phyloP scores from a whole-genome alignment of 2,329 filamentous ascomycete species.

The Emergomyces orientalis region DNA sequence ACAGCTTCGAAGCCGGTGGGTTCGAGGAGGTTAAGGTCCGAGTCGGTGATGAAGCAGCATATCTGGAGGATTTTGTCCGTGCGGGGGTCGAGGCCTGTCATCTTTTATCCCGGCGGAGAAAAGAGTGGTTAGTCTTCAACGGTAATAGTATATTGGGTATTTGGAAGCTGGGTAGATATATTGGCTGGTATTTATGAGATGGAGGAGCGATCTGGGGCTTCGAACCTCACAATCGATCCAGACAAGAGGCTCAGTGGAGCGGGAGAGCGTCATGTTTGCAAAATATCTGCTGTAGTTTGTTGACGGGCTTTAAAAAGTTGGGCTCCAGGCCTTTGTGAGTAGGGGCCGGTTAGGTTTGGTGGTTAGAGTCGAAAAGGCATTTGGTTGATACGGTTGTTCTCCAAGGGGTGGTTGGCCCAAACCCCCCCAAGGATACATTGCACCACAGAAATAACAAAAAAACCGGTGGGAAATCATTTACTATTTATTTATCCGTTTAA shows the following conservation, averaged over 20 bases:
- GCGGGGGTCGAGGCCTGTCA: slow-evolving; percentile 77
- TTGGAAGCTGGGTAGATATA: neutral
- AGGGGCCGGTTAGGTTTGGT: neutral
- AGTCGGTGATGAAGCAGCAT: slow-evolving; percentile 82
- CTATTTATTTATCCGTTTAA: neutral
- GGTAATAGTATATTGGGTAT: neutral
- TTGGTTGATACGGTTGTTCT: neutral
- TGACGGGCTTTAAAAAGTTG: neutral
- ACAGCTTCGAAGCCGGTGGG: slow-evolving; percentile 67
- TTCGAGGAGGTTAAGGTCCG: slow-evolving; percentile 66
- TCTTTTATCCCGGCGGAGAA: slow-evolving; percentile 46
- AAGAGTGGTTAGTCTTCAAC: slow-evolving; percentile 3
- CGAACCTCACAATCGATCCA: slow-evolving; percentile 73
- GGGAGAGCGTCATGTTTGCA: slow-evolving; percentile 33
- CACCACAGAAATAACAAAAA: neutral
- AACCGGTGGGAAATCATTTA: neutral
- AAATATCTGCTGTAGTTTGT: neutral
- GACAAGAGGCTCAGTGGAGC: slow-evolving; percentile 59
- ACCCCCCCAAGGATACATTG: too few species aligned
- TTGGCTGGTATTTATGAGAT: neutral
- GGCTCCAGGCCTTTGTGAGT: neutral
- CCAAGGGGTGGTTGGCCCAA: too few species aligned
- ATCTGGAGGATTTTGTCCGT: slow-evolving; percentile 83
- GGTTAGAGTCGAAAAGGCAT: neutral
- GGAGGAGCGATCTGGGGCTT: neutral